Evolutionary conservation across 805 yeast species (phyloP).

Genomic region (Starmerella gropengiesseri): DNA sequence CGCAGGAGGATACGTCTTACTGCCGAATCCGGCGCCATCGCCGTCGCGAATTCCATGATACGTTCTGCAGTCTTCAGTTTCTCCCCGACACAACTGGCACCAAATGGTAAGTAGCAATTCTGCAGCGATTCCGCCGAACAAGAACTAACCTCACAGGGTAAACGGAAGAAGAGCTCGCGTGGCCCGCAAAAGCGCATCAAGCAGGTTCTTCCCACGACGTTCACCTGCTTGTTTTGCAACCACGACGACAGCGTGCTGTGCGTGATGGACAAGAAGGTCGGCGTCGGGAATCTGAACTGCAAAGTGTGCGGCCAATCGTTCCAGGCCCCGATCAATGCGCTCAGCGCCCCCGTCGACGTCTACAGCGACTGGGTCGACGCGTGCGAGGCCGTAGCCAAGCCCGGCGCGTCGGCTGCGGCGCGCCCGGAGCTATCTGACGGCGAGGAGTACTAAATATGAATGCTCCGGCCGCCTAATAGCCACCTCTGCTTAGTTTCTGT

Average conservation of each 20-base stretch:
- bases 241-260: constrained; percentile 89
- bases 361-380: constrained; percentile 98
- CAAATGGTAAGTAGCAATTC: constrained; percentile 7
- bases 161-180: constrained; percentile 72
- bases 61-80: neutral
- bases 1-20: too few species aligned
- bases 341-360: constrained; percentile 80
- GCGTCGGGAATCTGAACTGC: constrained; percentile 75
- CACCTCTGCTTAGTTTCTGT: too few species aligned
- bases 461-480: too few species aligned
- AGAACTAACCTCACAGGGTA: constrained; percentile 41
- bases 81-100: neutral
- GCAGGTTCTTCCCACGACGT: constrained; percentile 68
- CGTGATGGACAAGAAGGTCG: constrained; percentile 72
- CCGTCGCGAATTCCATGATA: too few species aligned
- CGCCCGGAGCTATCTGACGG: constrained; percentile 24
- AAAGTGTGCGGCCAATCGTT: constrained; percentile 91
- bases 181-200: constrained; percentile 71
- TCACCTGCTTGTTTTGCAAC: constrained; percentile 88
- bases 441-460: constrained; percentile 19
- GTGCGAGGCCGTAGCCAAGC: constrained; percentile 70
- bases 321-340: constrained; percentile 73
- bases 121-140: neutral
- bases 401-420: constrained; percentile 23
- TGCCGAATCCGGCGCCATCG: too few species aligned